phyloP scores from a whole-genome alignment of 352 stramenopile genomes.

The Phytophthora ramorum region DNA sequence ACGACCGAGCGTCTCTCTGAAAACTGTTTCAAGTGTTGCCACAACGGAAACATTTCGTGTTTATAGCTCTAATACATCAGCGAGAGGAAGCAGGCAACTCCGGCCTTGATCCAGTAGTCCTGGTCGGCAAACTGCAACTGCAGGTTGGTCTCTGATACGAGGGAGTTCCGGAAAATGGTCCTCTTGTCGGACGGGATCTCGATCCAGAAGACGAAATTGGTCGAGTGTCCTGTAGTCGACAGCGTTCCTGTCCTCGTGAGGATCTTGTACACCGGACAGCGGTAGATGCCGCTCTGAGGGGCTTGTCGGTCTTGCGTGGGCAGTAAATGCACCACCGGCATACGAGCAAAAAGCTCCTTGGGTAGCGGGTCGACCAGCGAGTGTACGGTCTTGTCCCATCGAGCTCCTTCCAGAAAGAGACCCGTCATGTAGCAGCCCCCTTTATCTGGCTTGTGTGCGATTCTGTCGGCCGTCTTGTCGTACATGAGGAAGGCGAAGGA shows the following conservation, averaged over 20 bases:
- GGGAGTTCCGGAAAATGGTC: slow-evolving; percentile 84
- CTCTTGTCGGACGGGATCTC: slow-evolving; percentile 89
- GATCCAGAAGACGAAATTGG: slow-evolving; percentile 98
- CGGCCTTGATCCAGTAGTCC: slow-evolving; percentile 96
- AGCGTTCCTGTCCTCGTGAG: slow-evolving; percentile 93
- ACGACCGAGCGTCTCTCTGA: no score
- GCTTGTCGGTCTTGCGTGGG: slow-evolving; percentile 82
- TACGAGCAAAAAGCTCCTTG: slow-evolving; percentile 93
- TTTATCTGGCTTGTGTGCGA: slow-evolving; percentile 66
- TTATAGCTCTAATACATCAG: slow-evolving; percentile 83
- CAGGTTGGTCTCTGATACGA: slow-evolving; percentile 95
- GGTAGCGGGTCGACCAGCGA: slow-evolving; percentile 90
- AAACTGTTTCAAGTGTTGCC: no score
- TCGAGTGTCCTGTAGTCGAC: slow-evolving; percentile 96
- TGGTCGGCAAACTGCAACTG: slow-evolving; percentile 92
- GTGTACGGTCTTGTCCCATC: slow-evolving; percentile 81
- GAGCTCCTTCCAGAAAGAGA: slow-evolving; percentile 92
- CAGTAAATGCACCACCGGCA: slow-evolving; percentile 91
- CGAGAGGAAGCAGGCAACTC: slow-evolving; percentile 94
- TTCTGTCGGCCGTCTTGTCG: slow-evolving; percentile 52
- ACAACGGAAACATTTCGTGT: neutral
- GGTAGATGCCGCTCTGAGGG: slow-evolving; percentile 89
- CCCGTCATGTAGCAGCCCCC: slow-evolving; percentile 91
- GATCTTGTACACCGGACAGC: slow-evolving; percentile 96
- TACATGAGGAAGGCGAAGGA: slow-evolving; percentile 92